Percentiles rank a stretch among this genome's conserved stretches.
phyloP scores from a whole-genome alignment of 768 basidiomycete species.

The Trametes villosa region DNA sequence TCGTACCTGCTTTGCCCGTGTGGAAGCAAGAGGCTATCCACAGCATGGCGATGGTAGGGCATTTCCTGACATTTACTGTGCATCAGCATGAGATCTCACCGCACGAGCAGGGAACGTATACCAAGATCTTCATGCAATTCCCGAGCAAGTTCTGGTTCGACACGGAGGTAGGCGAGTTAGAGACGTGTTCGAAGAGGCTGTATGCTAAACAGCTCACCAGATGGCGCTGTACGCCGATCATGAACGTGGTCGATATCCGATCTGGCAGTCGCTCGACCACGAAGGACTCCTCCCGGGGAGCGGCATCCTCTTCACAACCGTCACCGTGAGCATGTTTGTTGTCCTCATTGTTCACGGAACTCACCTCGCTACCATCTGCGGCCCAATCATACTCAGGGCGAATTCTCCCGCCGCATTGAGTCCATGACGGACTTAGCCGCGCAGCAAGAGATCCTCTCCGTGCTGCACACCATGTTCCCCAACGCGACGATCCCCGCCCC shows the following conservation, averaged over 20 bases:
- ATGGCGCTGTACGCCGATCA: constrained; percentile 63
- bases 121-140: constrained; percentile 71
- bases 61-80: too few species aligned
- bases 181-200: too few species aligned
- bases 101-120: constrained; percentile 66
- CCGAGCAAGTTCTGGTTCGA: constrained; percentile 62
- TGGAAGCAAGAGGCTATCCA: constrained; percentile 68
- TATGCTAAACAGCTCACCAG: constrained; percentile 29
- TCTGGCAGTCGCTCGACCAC: constrained; percentile 72
- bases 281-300: constrained; percentile 60
- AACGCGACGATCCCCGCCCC: constrained; percentile 58
- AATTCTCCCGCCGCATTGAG: constrained; percentile 63
- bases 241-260: constrained; percentile 64
- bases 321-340: constrained; percentile 38
- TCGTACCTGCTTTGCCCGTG: constrained; percentile 55
- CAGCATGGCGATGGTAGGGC: constrained; percentile 58
- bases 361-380: background rate
- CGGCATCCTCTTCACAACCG: constrained; percentile 58
- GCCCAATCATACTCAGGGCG: constrained; percentile 46
- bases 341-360: background rate
- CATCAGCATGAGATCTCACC: constrained; percentile 52
- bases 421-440: constrained; percentile 50
- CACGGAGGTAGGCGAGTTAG: constrained; percentile 38
- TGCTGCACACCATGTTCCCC: constrained; percentile 65
- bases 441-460: constrained; percentile 55